phyloP scores from a whole-genome alignment of 306 rosid species.

The Vigna angularis region DNA sequence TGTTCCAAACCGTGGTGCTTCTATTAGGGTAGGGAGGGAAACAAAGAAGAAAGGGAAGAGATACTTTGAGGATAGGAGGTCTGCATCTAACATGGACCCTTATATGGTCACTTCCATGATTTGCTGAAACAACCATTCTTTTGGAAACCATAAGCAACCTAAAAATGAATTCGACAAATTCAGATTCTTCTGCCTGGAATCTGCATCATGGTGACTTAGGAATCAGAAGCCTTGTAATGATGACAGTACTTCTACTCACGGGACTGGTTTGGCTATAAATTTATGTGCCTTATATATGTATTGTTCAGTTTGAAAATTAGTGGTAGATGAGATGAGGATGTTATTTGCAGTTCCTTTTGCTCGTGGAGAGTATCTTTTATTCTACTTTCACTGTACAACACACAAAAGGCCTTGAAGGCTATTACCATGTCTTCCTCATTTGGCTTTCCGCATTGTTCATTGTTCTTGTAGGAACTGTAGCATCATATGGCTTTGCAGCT shows the following conservation, averaged over 20 bases:
- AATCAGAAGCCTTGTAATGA: constrained; percentile 55
- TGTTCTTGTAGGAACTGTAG: constrained; percentile 64
- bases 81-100: constrained; percentile 97
- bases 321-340: constrained; percentile 43
- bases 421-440: constrained; percentile 73
- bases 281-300: constrained; percentile 10
- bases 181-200: constrained; percentile 61
- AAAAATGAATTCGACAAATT: constrained; percentile 63
- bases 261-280: constrained; percentile 55
- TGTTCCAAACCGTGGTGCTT: constrained; percentile 95
- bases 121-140: constrained; percentile 89
- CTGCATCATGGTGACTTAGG: constrained; percentile 41
- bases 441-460: constrained; percentile 68
- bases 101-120: constrained; percentile 85
- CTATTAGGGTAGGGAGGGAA: constrained; percentile 88
- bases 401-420: constrained; percentile 87
- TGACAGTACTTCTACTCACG: constrained; percentile 50
- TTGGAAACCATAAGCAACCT: constrained; percentile 63
- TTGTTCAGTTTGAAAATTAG: constrained; percentile 48
- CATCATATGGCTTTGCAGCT: constrained; percentile 60
- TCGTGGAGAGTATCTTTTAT: constrained; percentile 70
- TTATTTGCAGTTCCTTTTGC: not conserved
- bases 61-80: constrained; percentile 92
- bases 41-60: constrained; percentile 93
- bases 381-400: constrained; percentile 80